Evolutionary conservation across 2,329 filamentous ascomycete species (phyloP).

Genomic region (Talaromyces verruculosus): DNA sequence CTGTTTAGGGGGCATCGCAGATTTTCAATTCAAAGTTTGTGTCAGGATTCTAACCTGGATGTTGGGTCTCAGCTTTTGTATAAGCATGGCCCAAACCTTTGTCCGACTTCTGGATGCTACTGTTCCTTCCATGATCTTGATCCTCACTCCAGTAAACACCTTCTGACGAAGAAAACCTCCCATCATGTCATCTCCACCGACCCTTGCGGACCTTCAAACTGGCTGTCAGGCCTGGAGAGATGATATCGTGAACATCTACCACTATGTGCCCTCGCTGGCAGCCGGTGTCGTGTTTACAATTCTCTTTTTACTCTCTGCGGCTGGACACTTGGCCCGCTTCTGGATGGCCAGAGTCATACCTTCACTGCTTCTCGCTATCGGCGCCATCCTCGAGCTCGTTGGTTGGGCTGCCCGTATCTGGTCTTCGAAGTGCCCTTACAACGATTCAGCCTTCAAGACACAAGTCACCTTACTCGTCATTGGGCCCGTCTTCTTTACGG

Average conservation of each 20-base stretch:
- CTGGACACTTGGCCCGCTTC: not conserved
- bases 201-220: not conserved
- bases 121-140: not conserved
- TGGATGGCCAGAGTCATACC: not conserved
- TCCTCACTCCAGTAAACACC: not conserved
- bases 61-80: not conserved
- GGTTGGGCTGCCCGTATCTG: conserved; percentile 53
- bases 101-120: not conserved
- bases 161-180: not conserved
- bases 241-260: not conserved
- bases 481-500: conserved; percentile 53
- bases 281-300: conserved; percentile 1
- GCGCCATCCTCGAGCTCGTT: not conserved
- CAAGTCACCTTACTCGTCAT: conserved; percentile 48
- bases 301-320: not conserved
- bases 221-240: not conserved
- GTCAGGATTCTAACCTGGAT: not conserved
- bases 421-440: conserved; percentile 52
- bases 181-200: not conserved
- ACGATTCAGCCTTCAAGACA: conserved; percentile 50
- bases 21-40: not conserved
- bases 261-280: conserved; percentile 4
- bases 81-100: not conserved
- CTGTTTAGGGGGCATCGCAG: not conserved
- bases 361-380: not conserved